A percentile compares a stretch with the other conserved stretches of the same genome.
Conservation (phyloP, 2,329 filamentous ascomycete genomes). For the Colletotrichum plurivorum region DNA sequence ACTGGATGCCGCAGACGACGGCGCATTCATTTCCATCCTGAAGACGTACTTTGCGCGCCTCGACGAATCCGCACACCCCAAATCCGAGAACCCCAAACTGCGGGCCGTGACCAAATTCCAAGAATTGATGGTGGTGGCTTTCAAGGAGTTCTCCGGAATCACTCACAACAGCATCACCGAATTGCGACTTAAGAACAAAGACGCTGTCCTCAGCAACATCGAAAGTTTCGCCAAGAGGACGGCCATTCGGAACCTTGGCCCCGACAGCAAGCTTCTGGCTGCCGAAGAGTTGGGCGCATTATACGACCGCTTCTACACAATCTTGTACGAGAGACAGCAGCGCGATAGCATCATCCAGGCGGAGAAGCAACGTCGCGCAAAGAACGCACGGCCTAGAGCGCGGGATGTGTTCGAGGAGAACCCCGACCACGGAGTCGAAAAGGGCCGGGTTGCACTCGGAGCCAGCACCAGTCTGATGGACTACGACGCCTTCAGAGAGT, state of each 20-base stretch:
- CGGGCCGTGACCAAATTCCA: slow-evolving; percentile 96
- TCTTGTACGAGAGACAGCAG: slow-evolving; percentile 93
- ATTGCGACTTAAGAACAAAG: slow-evolving; percentile 91
- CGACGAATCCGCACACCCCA: slow-evolving; percentile 96
- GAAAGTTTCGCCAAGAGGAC: slow-evolving; percentile 98
- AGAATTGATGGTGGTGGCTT: slow-evolving; percentile 98
- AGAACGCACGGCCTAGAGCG: slow-evolving; percentile 71
- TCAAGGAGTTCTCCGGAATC: slow-evolving; percentile 97
- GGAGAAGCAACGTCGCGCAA: slow-evolving; percentile 76
- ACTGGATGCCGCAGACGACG: slow-evolving; percentile 92
- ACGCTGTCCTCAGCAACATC: slow-evolving; percentile 93
- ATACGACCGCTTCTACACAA: slow-evolving; percentile 94
- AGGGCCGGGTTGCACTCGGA: slow-evolving; percentile 88
- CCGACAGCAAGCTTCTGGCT: slow-evolving; percentile 92
- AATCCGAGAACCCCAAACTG: slow-evolving; percentile 94
- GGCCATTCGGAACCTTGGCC: slow-evolving; percentile 93
- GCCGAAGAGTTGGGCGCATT: slow-evolving; percentile 88
- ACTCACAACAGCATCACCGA: slow-evolving; percentile 94
- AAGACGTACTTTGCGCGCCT: slow-evolving; percentile 95
- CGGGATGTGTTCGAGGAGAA: slow-evolving; percentile 51
- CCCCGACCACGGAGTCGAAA: slow-evolving; percentile 74
- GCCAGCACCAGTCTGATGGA: slow-evolving; percentile 96
- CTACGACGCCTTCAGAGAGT: slow-evolving; percentile 95
- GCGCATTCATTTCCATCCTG: slow-evolving; percentile 94
- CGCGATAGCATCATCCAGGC: slow-evolving; percentile 83